Evolutionary conservation across 495 filamentous ascomycete genomes (phyloP).

Genomic region (Oidiodendron maius): DNA sequence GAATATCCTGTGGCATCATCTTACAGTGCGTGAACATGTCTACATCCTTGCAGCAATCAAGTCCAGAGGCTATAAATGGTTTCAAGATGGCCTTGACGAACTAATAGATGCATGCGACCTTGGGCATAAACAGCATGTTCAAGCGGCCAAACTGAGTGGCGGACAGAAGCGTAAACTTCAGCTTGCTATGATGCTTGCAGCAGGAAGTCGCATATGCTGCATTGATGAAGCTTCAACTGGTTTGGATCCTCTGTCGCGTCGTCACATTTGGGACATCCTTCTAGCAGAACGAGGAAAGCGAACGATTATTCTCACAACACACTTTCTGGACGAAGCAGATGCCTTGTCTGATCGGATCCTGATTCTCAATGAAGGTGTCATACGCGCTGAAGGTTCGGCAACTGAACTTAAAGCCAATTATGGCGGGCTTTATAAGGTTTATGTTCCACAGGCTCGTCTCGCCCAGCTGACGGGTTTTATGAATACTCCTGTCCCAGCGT

Average conservation of each 20-base stretch:
- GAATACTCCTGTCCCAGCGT: too few relatives aligned
- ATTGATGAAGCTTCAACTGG: conserved; percentile 82
- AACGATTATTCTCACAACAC: conserved; percentile 78
- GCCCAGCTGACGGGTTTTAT: too few relatives aligned
- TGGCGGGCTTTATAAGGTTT: conserved; percentile 69
- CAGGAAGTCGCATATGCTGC: conserved; percentile 79
- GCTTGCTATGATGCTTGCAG: conserved; percentile 82
- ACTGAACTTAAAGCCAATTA: conserved; percentile 63
- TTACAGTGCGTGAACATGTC: conserved; percentile 77
- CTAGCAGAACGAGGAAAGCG: conserved; percentile 68
- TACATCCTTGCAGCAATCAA: conserved; percentile 72
- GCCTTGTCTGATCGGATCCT: conserved; percentile 69
- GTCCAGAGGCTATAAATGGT: conserved; percentile 40
- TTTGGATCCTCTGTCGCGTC: conserved; percentile 69
- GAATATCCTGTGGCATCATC: conserved; percentile 79
- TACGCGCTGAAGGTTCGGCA: conserved; percentile 64
- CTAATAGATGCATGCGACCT: conserved; percentile 65
- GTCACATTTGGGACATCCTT: conserved; percentile 86
- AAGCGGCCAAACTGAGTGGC: conserved; percentile 64
- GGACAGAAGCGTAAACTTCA: conserved; percentile 92
- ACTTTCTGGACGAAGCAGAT: conserved; percentile 75
- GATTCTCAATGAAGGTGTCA: conserved; percentile 62
- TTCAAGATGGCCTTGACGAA: conserved; percentile 43
- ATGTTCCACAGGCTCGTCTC: conserved; percentile 56
- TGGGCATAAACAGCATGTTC: conserved; percentile 56